Conservation (phyloP, 345 rosid genomes). For the Arabis hirsuta region DNA sequence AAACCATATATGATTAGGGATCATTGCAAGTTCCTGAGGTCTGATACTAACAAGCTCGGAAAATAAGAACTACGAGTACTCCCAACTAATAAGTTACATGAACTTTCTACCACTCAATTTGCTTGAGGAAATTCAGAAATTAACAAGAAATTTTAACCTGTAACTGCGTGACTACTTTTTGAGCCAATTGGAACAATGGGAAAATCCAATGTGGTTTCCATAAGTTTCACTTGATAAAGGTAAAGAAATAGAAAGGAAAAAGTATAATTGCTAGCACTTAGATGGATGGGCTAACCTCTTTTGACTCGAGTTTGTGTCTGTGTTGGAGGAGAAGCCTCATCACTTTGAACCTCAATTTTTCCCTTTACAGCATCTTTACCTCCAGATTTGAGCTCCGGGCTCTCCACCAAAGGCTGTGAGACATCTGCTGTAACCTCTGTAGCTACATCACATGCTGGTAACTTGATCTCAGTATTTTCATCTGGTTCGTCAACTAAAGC, state of each 20-base stretch:
- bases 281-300: conserved; percentile 58
- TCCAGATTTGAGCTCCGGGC: conserved; percentile 42
- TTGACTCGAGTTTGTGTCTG: conserved; percentile 47
- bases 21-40: conserved; percentile 4
- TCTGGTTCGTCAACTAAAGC: conserved; percentile 39
- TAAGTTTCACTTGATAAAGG: conserved; percentile 11
- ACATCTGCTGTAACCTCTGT: conserved; percentile 37
- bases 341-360: conserved; percentile 51
- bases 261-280: background rate
- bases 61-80: background rate
- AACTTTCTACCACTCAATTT: background rate
- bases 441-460: conserved; percentile 45
- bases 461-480: conserved; percentile 37
- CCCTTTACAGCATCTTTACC: conserved; percentile 48
- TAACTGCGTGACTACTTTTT: background rate
- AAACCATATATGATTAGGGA: conserved; percentile 8
- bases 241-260: conserved; percentile 11
- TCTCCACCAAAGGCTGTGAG: conserved; percentile 45
- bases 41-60: background rate
- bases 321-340: conserved; percentile 49
- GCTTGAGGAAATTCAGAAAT: background rate
- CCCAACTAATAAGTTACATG: conserved; percentile 8
- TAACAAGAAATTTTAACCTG: background rate
- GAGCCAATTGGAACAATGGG: background rate
- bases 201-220: conserved; percentile 6